Percentiles rank a stretch among this genome's conserved stretches.
These are phyloP conservation scores for Aspergillus uvarum DNA, from an alignment of 2,329 filamentous ascomycete genomes.

Conservation along the genomic window DNA sequence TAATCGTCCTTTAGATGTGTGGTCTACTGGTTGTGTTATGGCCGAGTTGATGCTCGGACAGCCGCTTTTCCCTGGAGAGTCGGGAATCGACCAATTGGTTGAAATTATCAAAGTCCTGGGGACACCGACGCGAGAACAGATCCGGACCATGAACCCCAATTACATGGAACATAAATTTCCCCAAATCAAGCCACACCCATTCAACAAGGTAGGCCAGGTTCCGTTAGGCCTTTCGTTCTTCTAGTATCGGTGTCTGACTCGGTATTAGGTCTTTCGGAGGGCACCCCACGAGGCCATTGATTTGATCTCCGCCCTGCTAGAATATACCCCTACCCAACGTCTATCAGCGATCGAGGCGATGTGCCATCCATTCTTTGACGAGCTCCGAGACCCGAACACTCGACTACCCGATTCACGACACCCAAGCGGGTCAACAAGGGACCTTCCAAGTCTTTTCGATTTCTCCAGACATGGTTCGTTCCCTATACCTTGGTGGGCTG, in stretches of 20 bases:
- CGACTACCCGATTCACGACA: slow-evolving; percentile 93
- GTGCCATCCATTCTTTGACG: slow-evolving; percentile 98
- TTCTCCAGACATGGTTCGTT: slow-evolving; percentile 87
- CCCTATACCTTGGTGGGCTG: slow-evolving; percentile 3
- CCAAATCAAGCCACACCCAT: slow-evolving; percentile 98
- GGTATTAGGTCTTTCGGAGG: slow-evolving; percentile 80
- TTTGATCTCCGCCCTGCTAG: slow-evolving; percentile 85
- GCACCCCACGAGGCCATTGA: slow-evolving; percentile 91
- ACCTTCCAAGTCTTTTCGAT: slow-evolving; percentile 85
- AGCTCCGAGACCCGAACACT: slow-evolving; percentile 86
- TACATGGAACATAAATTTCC: slow-evolving; percentile 99
- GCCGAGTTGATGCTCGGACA: slow-evolving; percentile 98
- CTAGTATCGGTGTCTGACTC: slow-evolving; percentile 20
- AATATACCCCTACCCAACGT: slow-evolving; percentile 96
- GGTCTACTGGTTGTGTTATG: slow-evolving; percentile 99
- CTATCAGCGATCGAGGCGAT: slow-evolving; percentile 92
- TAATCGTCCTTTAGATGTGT: slow-evolving; percentile 69
- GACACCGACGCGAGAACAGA: slow-evolving; percentile 94
- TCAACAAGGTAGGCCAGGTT: slow-evolving; percentile 70
- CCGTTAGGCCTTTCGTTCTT: not conserved
- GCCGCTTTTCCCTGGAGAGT: slow-evolving; percentile 95
- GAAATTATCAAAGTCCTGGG: slow-evolving; percentile 99
- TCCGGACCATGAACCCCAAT: slow-evolving; percentile 99
- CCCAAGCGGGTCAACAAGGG: slow-evolving; percentile 73
- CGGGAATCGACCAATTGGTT: slow-evolving; percentile 95